Percentiles rank a stretch among this genome's conserved stretches.
These are phyloP conservation scores for Emergomyces africanus DNA, from an alignment of 2,329 filamentous ascomycete genomes.

Conservation along the genomic window DNA sequence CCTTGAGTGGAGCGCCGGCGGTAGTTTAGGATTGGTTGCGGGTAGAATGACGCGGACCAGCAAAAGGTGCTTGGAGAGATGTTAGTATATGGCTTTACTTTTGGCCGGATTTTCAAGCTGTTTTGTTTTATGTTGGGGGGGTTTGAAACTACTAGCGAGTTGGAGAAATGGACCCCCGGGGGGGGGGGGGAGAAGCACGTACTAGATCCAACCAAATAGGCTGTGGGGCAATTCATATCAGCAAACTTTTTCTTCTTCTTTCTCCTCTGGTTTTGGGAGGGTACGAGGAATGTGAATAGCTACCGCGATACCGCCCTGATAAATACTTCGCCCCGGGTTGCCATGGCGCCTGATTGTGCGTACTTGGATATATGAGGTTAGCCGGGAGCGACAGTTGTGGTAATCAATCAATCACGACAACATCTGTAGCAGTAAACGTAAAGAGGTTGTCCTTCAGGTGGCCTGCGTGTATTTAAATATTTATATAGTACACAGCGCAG, in stretches of 20 bases:
- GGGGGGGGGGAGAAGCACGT: too few relatives aligned
- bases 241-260: constrained; percentile 4
- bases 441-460: too few relatives aligned
- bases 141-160: neutral
- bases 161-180: too few relatives aligned
- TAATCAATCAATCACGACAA: neutral
- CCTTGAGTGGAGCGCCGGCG: constrained; percentile 65
- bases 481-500: too few relatives aligned
- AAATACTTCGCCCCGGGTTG: constrained; percentile 23
- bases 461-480: too few relatives aligned
- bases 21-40: constrained; percentile 73
- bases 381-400: neutral
- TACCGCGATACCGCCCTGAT: constrained; percentile 32
- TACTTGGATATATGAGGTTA: neutral
- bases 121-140: neutral
- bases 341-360: constrained; percentile 11
- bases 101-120: neutral
- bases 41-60: constrained; percentile 89
- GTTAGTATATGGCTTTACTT: neutral
- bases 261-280: neutral
- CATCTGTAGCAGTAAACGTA: neutral
- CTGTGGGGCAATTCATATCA: constrained; percentile 20
- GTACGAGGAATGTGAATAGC: constrained; percentile 3
- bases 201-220: constrained; percentile 63
- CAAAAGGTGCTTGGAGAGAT: constrained; percentile 39